Base-by-base conservation (phyloP, 129 eudicot species). In the Scalesia atractyloides region DNA sequence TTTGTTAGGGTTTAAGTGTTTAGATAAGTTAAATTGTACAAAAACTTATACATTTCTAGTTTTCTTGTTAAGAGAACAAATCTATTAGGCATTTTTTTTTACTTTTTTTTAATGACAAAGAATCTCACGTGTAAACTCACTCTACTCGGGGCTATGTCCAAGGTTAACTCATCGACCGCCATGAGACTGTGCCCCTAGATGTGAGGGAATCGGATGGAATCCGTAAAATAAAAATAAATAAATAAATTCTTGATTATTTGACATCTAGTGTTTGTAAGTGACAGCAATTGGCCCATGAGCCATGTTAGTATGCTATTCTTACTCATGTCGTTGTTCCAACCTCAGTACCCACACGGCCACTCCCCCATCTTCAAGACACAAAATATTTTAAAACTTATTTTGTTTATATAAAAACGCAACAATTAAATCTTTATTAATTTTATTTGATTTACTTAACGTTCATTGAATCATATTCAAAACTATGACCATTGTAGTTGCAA, bases 201-300 rank as follows among this genome's bases (percentile, higher is more conserved):
- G n/a, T n/a, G n/a, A n/a, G n/a, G n/a, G n/a, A n/a, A n/a, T n/a
- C n/a, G n/a, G n/a, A n/a, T n/a, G n/a, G n/a, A n/a, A n/a, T n/a
- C n/a, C n/a, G n/a, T n/a, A 30, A 30, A 30, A 30, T 4, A 30
- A 13, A 11, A 24, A 11, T 26, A 13, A 24, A 26, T 10, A 4
- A 5, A 24, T n/a, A 24, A 16, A 20, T 58, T 36, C 26, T 15
- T 11, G 9, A 36, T 11, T 16, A 70, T 7, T 70, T 71, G 69
- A 39, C 33, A 48, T 30, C 17, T 61, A 44, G 51, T 46, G 64
- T 24, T 46, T 46, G 43, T 49, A 43, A 34, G 49, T n/a, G 75
- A 9, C 51, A 41, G 67, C 68, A 44, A 43, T 15, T 58, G 39
- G 46, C 41, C 68, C 76, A 72, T 59, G 68, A 24, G 26, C 26